Evolutionary conservation across 169 alveolate genomes (phyloP).

Genomic region (Hammondia hammondi): DNA sequence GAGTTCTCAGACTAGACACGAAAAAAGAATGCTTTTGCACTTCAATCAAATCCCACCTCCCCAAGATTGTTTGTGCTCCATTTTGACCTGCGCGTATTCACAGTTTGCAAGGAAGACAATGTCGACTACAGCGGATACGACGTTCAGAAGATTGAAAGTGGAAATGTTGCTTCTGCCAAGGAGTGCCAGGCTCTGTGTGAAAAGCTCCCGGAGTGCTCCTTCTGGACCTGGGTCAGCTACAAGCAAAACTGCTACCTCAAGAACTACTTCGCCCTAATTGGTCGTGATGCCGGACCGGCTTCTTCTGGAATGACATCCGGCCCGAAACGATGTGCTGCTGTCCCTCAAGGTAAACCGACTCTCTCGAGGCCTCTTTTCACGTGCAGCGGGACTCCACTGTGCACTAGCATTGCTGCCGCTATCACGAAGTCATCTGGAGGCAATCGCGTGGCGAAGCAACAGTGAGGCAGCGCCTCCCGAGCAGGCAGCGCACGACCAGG

Average conservation of each 20-base stretch:
- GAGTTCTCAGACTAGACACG: too few species aligned
- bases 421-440: too few species aligned
- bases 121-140: slow-evolving; percentile 55
- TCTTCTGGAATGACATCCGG: slow-evolving; percentile 38
- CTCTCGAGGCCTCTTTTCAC: background rate
- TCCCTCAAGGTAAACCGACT: background rate
- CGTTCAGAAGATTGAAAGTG: slow-evolving; percentile 6
- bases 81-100: too few species aligned
- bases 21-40: too few species aligned
- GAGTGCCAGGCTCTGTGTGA: slow-evolving; percentile 46
- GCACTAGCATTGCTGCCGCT: too few species aligned
- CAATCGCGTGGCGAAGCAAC: too few species aligned
- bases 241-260: slow-evolving; percentile 50
- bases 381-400: too few species aligned
- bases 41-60: too few species aligned
- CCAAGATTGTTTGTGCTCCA: too few species aligned
- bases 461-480: too few species aligned
- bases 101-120: slow-evolving; percentile 12
- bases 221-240: slow-evolving; percentile 44
- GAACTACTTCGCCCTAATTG: slow-evolving; percentile 24
- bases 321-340: slow-evolving; percentile 5
- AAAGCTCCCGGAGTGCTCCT: slow-evolving; percentile 5
- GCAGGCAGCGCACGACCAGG: too few species aligned
- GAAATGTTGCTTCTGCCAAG: slow-evolving; percentile 16
- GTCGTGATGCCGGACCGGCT: background rate